Evolutionary conservation across 1,284 basidiomycete genomes (phyloP).

Genomic region (Bondarzewia mesenterica): DNA sequence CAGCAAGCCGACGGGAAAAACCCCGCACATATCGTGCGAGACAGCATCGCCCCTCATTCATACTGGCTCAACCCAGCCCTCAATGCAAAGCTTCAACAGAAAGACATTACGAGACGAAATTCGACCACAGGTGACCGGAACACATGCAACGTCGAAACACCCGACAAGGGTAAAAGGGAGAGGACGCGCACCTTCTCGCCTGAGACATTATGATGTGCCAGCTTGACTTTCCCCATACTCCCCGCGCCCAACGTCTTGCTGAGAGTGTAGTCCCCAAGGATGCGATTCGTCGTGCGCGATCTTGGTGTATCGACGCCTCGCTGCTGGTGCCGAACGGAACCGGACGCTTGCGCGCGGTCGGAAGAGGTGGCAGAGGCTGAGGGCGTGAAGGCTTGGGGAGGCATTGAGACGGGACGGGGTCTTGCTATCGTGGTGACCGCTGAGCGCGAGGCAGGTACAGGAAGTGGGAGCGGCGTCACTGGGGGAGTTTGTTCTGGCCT

Average conservation of each 20-base stretch:
- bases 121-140: background rate
- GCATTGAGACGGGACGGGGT: constrained; percentile 63
- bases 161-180: background rate
- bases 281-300: constrained; percentile 43
- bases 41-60: too few species aligned
- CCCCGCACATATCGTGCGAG: too few species aligned
- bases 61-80: too few species aligned
- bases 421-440: constrained; percentile 21
- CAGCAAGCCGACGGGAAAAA: too few species aligned
- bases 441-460: constrained; percentile 11
- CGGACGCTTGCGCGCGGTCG: constrained; percentile 17
- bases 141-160: background rate
- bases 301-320: constrained; percentile 19
- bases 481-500: constrained; percentile 1
- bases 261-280: constrained; percentile 91
- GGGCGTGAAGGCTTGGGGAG: constrained; percentile 42
- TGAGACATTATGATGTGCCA: constrained; percentile 83
- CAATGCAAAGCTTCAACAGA: too few species aligned
- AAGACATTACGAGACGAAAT: background rate
- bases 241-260: constrained; percentile 97
- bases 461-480: constrained; percentile 9
- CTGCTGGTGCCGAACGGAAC: constrained; percentile 23
- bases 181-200: constrained; percentile 79
- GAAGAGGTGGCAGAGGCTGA: constrained; percentile 24
- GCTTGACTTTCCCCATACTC: constrained; percentile 99